phyloP scores from a whole-genome alignment of 2,329 filamentous ascomycete genomes.

The Chaetomium olivaceum region DNA sequence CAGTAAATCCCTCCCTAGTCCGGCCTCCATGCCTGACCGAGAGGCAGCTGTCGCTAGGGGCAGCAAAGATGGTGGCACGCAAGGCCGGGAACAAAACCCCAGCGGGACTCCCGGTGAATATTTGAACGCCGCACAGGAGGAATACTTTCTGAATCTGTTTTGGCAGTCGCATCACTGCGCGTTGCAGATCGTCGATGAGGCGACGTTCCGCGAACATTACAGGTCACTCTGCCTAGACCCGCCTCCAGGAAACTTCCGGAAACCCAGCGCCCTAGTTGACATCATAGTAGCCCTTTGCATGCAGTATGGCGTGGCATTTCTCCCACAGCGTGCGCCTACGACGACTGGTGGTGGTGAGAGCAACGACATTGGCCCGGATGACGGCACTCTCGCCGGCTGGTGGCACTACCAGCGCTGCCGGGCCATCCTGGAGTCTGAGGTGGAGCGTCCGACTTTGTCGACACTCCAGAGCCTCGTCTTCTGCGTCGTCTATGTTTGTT shows the following conservation, averaged over 20 bases:
- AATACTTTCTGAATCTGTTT: not conserved
- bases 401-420: not conserved
- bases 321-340: not conserved
- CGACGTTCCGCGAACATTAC: not conserved
- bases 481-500: not conserved
- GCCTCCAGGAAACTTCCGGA: not conserved
- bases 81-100: not conserved
- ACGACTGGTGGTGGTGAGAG: not conserved
- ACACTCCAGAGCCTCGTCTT: not conserved
- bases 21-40: not conserved
- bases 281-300: not conserved
- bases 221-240: not conserved
- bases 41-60: not conserved
- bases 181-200: not conserved
- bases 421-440: not conserved
- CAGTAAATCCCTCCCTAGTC: not conserved
- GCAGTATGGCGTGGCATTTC: not conserved
- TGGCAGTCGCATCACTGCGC: not conserved
- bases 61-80: not conserved
- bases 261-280: not conserved
- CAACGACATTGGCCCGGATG: not conserved
- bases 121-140: not conserved
- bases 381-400: not conserved
- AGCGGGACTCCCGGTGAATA: not conserved
- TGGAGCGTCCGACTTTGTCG: not conserved